phyloP scores from a whole-genome alignment of 2,329 filamentous ascomycete genomes.

The Fusarium burgessii region DNA sequence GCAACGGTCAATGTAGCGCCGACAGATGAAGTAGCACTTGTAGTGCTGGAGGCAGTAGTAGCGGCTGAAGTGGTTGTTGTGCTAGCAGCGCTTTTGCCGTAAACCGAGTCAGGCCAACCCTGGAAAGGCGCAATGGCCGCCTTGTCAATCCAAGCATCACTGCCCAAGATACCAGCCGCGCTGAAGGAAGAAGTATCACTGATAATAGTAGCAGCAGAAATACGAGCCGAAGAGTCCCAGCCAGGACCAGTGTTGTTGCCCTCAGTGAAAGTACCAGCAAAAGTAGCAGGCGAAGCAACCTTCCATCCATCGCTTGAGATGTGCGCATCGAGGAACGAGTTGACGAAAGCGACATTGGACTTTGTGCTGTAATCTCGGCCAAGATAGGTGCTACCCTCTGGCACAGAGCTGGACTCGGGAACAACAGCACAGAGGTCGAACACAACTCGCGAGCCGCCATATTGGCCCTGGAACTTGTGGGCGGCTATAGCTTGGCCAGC shows the following conservation, averaged over 20 bases:
- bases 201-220: constrained; percentile 39
- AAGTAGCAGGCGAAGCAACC: constrained; percentile 39
- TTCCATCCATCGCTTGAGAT: constrained; percentile 46
- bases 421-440: constrained; percentile 56
- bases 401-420: constrained; percentile 43
- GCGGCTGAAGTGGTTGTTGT: constrained; percentile 17
- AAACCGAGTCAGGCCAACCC: constrained; percentile 48
- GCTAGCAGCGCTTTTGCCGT: constrained; percentile 16
- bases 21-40: background rate
- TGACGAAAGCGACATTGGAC: constrained; percentile 46
- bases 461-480: constrained; percentile 44
- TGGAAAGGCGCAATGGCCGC: constrained; percentile 46
- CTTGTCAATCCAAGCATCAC: constrained; percentile 50
- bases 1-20: constrained; percentile 45
- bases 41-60: constrained; percentile 22
- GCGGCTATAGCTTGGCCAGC: constrained; percentile 46
- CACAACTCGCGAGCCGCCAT: constrained; percentile 54
- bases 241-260: constrained; percentile 51
- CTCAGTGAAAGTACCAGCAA: constrained; percentile 47
- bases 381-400: constrained; percentile 44
- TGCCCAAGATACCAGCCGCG: constrained; percentile 51
- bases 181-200: constrained; percentile 64
- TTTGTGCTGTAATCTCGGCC: constrained; percentile 46
- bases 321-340: constrained; percentile 48
- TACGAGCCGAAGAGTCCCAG: constrained; percentile 39